A percentile compares a stretch with the other conserved stretches of the same genome.
Conservation (phyloP, 345 rosid species). For the Euphorbia tirucalli region DNA sequence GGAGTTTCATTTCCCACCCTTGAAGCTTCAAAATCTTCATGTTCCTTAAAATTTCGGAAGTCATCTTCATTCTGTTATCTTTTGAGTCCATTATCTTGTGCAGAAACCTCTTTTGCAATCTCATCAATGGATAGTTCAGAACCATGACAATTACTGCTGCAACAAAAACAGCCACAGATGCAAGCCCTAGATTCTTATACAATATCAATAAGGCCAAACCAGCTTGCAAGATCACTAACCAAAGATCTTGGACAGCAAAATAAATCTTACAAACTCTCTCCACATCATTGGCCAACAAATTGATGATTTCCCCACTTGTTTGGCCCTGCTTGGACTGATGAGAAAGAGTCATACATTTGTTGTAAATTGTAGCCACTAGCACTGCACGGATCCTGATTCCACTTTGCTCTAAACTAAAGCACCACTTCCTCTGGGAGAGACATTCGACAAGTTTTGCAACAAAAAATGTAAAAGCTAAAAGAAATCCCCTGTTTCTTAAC, state of each 20-base stretch:
- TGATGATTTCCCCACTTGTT: constrained; percentile 36
- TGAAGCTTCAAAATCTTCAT: constrained; percentile 42
- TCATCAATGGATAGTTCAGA: constrained; percentile 27
- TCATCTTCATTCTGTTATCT: constrained; percentile 35
- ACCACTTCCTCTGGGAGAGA: constrained; percentile 26
- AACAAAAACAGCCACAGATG: constrained; percentile 18
- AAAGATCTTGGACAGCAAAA: constrained; percentile 33
- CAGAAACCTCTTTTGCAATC: constrained; percentile 26
- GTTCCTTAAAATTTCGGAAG: constrained; percentile 29
- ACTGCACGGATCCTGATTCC: constrained; percentile 28
- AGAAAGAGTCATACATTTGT: constrained; percentile 27
- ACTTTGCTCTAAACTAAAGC: constrained; percentile 26
- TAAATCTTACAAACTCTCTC: constrained; percentile 20
- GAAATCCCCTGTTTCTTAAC: constrained; percentile 25
- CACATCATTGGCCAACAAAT: constrained; percentile 34
- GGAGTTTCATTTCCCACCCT: constrained; percentile 42
- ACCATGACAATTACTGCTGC: constrained; percentile 27
- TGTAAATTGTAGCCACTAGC: constrained; percentile 20
- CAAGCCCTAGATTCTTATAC: constrained; percentile 29
- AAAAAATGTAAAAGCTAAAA: constrained; percentile 26
- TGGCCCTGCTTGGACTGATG: constrained; percentile 31
- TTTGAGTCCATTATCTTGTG: constrained; percentile 33
- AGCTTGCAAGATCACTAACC: constrained; percentile 32
- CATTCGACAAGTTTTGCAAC: constrained; percentile 35
- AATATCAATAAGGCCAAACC: constrained; percentile 28